Evolutionary conservation across 495 filamentous ascomycete genomes (phyloP), one percentile per base, ranked within the genome.

Genomic region (Penicillium ochrochloron): DNA sequence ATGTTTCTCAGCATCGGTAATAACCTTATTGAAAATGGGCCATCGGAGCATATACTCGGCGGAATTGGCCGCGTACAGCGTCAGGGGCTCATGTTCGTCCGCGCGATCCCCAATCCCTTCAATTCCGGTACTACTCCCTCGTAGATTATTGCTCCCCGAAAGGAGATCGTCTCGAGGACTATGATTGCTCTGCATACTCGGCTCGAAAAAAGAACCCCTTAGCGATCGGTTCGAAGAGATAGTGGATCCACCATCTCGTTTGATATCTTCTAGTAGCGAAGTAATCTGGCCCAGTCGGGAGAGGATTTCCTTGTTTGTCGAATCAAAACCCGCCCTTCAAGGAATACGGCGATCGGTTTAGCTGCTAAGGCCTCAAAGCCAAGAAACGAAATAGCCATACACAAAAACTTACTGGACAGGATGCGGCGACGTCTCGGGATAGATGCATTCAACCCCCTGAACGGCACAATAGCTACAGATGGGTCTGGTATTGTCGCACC

Each of bases 401-500:
- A 23, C 31, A 21, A 57, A 23, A 27, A 70, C 71, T 73, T 67
- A 74, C 71, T 68, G 64, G 51, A 54, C 59, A 52, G 57, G 57
- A 9, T 57, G 69, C 25, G 71, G 65, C 17, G 67, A 74, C 14
- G 69, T 61, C 37, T 72, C 69, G 46, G 71, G 71, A 57, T 72
- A 74, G 65, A 70, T 64, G 57, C 71, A 74, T 42, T 68, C 62
- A 14, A 68, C 63, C 56, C 65, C 65, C 60, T 74, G 71, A 31
- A 63, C 11, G 37, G 65, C 57, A 54, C 71, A 74, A 50, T 74
- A 74, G 59, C 69, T 74, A 70, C 71, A 74, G 27, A 61, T 51
- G 21, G 71, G 71, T 39, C 71, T 67, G 14, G 41, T 19, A 68
- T 74, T 74, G 65, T 74, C 69, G 52, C 71, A 74, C 63, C 71